Evolutionary conservation across 257 asterid genomes (phyloP).

Genomic region (Penstemon eatonii): DNA sequence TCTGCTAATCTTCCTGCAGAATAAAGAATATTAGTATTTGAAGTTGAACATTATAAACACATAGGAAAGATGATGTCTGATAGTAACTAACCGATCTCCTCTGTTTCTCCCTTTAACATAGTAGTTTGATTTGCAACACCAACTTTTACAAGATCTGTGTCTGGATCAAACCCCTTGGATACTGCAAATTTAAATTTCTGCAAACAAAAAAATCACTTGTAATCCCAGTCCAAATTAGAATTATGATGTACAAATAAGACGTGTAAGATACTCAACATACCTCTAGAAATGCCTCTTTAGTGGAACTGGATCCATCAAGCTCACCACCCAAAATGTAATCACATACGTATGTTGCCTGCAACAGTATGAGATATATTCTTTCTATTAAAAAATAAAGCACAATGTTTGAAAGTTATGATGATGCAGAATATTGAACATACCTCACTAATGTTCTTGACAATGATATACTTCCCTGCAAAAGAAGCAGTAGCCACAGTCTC

Average conservation of each 20-base stretch:
- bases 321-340: conserved; percentile 90
- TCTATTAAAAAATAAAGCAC: background rate
- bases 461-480: conserved; percentile 84
- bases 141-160: conserved; percentile 70
- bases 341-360: conserved; percentile 91
- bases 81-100: conserved; percentile 75
- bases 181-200: conserved; percentile 88
- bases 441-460: conserved; percentile 93
- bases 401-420: background rate
- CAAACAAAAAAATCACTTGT: conserved; percentile 30
- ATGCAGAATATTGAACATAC: conserved; percentile 38
- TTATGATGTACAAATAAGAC: conserved; percentile 4
- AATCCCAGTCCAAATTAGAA: conserved; percentile 25
- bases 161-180: conserved; percentile 92
- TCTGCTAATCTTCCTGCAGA: conserved; percentile 63
- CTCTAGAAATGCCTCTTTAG: conserved; percentile 91
- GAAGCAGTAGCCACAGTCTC: conserved; percentile 99
- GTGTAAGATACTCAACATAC: conserved; percentile 37
- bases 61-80: conserved; percentile 8
- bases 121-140: conserved; percentile 99
- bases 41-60: conserved; percentile 2
- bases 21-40: conserved; percentile 21
- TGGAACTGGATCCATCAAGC: conserved; percentile 97
- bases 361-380: background rate
- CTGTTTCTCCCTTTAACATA: conserved; percentile 98